Evolutionary conservation across 164 flowering plant species (phyloP).

Genomic region (Berberis vulgaris): DNA sequence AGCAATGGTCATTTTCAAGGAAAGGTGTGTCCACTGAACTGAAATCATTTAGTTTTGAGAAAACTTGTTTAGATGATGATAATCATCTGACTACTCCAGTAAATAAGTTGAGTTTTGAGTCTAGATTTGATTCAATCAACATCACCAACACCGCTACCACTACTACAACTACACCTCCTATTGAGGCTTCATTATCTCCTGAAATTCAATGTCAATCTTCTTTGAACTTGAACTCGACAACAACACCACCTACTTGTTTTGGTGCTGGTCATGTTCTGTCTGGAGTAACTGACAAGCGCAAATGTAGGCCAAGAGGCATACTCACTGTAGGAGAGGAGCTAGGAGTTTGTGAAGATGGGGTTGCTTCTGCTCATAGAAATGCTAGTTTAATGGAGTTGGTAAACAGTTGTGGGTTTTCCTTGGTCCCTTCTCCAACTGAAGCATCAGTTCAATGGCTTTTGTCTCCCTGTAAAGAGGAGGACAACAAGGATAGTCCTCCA

Average conservation of each 20-base stretch:
- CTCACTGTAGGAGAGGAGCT: slow-evolving; percentile 41
- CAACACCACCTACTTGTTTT: slow-evolving; percentile 50
- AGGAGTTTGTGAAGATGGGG: slow-evolving; percentile 18
- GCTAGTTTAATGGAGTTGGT: slow-evolving; percentile 6
- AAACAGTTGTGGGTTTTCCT: slow-evolving; percentile 15
- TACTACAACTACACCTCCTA: slow-evolving; percentile 45
- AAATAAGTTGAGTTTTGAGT: slow-evolving; percentile 20
- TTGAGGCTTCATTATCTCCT: slow-evolving; percentile 72
- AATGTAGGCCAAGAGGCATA: slow-evolving; percentile 77
- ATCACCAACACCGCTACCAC: not conserved
- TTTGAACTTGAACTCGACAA: not conserved
- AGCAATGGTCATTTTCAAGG: slow-evolving; percentile 3
- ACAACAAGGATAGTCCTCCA: slow-evolving; percentile 16
- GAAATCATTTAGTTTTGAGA: not conserved
- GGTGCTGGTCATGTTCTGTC: slow-evolving; percentile 67
- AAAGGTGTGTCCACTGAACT: not conserved
- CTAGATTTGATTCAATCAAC: slow-evolving; percentile 14
- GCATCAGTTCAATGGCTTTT: slow-evolving; percentile 66
- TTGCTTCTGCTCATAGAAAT: slow-evolving; percentile 11
- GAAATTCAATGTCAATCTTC: slow-evolving; percentile 56
- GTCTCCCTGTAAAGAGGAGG: slow-evolving; percentile 40
- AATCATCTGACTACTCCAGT: slow-evolving; percentile 23
- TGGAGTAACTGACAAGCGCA: slow-evolving; percentile 68
- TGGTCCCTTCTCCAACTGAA: slow-evolving; percentile 42
- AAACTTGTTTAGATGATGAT: not conserved